These are phyloP conservation scores for Conidiobolus incongruus DNA, from an alignment of 371 early-diverging fungal species.

Conservation along the genomic window DNA sequence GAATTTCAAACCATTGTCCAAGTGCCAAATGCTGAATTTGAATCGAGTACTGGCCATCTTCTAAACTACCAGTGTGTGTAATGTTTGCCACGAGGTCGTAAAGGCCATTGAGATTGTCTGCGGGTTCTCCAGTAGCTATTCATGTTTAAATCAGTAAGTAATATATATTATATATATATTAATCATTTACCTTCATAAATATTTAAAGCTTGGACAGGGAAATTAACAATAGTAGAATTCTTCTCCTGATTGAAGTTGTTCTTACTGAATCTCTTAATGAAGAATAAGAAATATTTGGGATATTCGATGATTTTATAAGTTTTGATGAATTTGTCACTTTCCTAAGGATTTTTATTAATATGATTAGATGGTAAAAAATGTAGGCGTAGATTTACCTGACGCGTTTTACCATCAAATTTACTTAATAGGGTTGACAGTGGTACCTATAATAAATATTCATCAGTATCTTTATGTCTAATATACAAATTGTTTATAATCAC, in stretches of 20 bases:
- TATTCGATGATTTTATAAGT: constrained; percentile 47
- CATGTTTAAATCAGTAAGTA: neutral
- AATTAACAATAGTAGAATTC: constrained; percentile 96
- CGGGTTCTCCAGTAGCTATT: constrained; percentile 21
- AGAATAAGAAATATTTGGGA: constrained; percentile 74
- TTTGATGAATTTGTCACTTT: constrained; percentile 32
- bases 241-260: constrained; percentile 74
- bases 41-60: constrained; percentile 47
- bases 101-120: constrained; percentile 11
- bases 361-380: neutral
- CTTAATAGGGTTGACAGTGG: constrained; percentile 45
- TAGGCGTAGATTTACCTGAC: constrained; percentile 19
- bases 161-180: neutral
- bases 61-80: constrained; percentile 67
- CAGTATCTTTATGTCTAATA: neutral
- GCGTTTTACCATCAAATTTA: constrained; percentile 66
- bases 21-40: constrained; percentile 57
- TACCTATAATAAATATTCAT: constrained; percentile 12
- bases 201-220: constrained; percentile 64
- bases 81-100: constrained; percentile 87
- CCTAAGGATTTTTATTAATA: constrained; percentile 14
- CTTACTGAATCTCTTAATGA: constrained; percentile 78
- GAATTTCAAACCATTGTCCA: constrained; percentile 87
- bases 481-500: constrained; percentile 8
- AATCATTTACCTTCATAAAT: constrained; percentile 12